phyloP scores from a whole-genome alignment of 2,329 filamentous ascomycete genomes.

The Phaeosphaeria sp. region DNA sequence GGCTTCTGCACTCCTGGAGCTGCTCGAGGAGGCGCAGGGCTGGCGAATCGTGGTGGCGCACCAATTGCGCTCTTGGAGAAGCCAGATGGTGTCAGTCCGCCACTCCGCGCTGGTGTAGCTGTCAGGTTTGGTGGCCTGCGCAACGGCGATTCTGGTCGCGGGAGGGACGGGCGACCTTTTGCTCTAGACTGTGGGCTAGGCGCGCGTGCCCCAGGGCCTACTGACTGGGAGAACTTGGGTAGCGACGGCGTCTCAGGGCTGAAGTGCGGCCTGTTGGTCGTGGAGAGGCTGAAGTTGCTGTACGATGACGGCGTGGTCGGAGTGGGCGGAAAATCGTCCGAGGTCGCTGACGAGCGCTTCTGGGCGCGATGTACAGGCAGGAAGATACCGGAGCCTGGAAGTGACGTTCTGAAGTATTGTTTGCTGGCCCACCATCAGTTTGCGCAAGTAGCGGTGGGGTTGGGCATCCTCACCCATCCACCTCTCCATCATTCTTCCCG shows the following conservation, averaged over 20 bases:
- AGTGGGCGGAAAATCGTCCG: constrained; percentile 67
- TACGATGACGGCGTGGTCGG: constrained; percentile 71
- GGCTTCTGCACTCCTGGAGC: constrained; percentile 62
- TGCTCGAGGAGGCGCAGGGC: constrained; percentile 64
- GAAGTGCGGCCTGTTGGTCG: constrained; percentile 54
- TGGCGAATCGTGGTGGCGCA: constrained; percentile 66
- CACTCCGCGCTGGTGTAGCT: constrained; percentile 59
- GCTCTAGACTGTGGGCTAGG: constrained; percentile 75
- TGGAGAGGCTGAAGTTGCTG: constrained; percentile 62
- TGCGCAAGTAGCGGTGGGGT: neutral
- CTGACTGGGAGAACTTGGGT: constrained; percentile 86
- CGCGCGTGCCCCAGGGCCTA: constrained; percentile 74
- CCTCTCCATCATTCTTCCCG: constrained; percentile 96
- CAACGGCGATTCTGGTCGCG: constrained; percentile 85
- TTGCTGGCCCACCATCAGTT: constrained; percentile 47
- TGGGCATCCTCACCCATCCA: constrained; percentile 75
- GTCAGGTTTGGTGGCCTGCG: constrained; percentile 60
- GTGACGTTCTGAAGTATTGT: constrained; percentile 80
- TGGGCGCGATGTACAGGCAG: constrained; percentile 82
- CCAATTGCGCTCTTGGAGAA: constrained; percentile 62
- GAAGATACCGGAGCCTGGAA: constrained; percentile 89
- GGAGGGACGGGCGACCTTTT: constrained; percentile 76
- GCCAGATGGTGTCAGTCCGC: constrained; percentile 61
- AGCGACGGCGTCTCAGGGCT: constrained; percentile 63
- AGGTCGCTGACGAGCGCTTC: constrained; percentile 67